Evolutionary conservation across 139 green algal species (phyloP).

Genomic region (Nannochloris sp.): DNA sequence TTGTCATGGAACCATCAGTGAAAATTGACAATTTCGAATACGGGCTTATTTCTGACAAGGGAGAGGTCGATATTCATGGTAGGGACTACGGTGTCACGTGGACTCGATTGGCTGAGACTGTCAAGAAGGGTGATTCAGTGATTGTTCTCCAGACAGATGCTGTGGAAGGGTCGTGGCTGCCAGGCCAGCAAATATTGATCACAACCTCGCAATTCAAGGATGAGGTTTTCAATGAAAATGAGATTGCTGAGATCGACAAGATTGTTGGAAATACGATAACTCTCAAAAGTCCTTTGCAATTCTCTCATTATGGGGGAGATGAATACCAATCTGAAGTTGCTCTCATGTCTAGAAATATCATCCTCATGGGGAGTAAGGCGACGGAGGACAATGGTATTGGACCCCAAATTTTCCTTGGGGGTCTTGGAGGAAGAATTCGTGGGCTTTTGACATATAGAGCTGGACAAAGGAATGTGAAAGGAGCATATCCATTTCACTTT

Average conservation of each 20-base stretch:
- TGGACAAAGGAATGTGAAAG: slow-evolving; percentile 42
- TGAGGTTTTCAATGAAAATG: slow-evolving; percentile 1
- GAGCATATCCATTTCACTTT: slow-evolving; percentile 53
- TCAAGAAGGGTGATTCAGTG: background rate
- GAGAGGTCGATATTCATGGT: slow-evolving; percentile 2
- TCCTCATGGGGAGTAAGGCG: background rate
- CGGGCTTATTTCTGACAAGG: background rate
- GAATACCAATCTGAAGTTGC: background rate
- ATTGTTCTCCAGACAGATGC: background rate
- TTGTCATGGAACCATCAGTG: background rate
- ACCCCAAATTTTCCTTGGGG: background rate
- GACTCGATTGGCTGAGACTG: background rate
- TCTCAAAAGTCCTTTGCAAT: background rate
- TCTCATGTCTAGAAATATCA: background rate
- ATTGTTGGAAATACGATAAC: background rate
- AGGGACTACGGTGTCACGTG: background rate
- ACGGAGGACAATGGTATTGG: background rate
- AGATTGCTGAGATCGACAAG: background rate
- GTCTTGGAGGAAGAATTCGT: background rate
- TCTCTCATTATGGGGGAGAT: background rate
- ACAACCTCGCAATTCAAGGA: background rate
- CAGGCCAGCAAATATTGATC: background rate
- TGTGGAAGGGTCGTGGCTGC: background rate
- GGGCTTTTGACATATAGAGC: slow-evolving; percentile 24
- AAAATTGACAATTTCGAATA: background rate